Evolutionary conservation across 1,284 basidiomycete genomes (phyloP).

Genomic region (Puccinia triticina): DNA sequence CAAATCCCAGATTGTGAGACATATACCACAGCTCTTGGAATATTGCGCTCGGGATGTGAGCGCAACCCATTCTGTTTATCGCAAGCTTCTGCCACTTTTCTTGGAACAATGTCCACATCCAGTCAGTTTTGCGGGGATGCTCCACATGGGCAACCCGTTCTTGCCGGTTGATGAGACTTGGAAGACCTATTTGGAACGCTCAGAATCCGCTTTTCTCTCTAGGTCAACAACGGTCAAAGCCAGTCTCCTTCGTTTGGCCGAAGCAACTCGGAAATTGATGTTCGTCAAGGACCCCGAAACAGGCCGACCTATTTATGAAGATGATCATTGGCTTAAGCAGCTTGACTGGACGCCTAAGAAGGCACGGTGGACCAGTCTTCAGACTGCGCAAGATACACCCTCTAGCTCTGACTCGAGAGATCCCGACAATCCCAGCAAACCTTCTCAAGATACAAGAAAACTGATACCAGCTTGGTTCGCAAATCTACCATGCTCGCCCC

Average conservation of each 20-base stretch:
- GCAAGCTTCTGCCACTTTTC: constrained; percentile 81
- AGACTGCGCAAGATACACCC: neutral
- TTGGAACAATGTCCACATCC: constrained; percentile 84
- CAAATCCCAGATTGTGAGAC: constrained; percentile 69
- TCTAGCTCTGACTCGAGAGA: neutral
- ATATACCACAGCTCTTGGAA: constrained; percentile 75
- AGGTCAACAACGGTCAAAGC: constrained; percentile 75
- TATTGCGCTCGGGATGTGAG: constrained; percentile 87
- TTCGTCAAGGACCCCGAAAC: constrained; percentile 54
- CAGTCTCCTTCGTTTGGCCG: constrained; percentile 72
- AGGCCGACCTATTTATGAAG: constrained; percentile 66
- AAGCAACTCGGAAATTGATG: constrained; percentile 60
- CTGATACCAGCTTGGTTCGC: constrained; percentile 47
- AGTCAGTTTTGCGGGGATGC: constrained; percentile 85
- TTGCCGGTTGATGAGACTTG: constrained; percentile 87
- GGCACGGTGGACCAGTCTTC: constrained; percentile 64
- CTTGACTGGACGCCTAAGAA: constrained; percentile 93
- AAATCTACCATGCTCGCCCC: constrained; percentile 12
- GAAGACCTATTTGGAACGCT: constrained; percentile 76
- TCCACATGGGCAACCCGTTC: constrained; percentile 89
- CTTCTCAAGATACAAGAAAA: constrained; percentile 35
- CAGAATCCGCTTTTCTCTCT: constrained; percentile 76
- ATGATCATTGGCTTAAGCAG: constrained; percentile 84
- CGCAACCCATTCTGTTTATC: constrained; percentile 81
- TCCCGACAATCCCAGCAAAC: neutral